A percentile compares a stretch with the other conserved stretches of the same genome.
Evolutionary conservation across 116 monocot species (phyloP).

Genomic region (Iris pallida): DNA sequence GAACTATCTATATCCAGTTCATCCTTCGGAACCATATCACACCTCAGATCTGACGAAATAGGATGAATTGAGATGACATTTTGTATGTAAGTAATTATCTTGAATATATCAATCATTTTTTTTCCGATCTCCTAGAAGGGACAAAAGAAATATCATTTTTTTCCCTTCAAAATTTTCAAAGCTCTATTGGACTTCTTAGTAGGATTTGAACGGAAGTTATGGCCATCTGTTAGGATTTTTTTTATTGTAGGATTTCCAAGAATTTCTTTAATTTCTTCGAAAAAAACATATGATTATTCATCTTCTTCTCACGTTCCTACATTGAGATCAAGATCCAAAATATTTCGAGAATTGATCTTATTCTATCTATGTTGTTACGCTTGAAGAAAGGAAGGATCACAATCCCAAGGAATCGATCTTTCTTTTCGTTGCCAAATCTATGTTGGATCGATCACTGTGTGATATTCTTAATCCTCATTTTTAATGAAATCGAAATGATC

Average conservation of each 20-base stretch:
- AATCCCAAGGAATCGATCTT: too few relatives aligned
- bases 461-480: too few relatives aligned
- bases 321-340: background rate
- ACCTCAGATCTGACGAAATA: background rate
- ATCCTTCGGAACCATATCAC: background rate
- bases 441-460: too few relatives aligned
- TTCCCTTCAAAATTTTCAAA: too few relatives aligned
- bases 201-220: background rate
- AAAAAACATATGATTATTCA: background rate
- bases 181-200: background rate
- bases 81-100: background rate
- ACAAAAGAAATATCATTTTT: too few relatives aligned
- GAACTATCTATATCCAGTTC: too few relatives aligned
- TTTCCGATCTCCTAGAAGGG: background rate
- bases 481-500: too few relatives aligned
- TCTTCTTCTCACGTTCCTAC: background rate
- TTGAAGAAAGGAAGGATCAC: background rate
- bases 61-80: background rate
- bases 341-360: background rate
- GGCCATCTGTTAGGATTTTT: background rate
- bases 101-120: constrained; percentile 1
- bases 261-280: background rate
- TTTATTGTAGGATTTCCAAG: too few relatives aligned
- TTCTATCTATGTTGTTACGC: background rate
- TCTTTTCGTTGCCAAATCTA: too few relatives aligned